Percentiles rank a stretch among this genome's conserved stretches.
Evolutionary conservation across 2,329 filamentous ascomycete species (phyloP).

Genomic region (Cytospora leucostoma): DNA sequence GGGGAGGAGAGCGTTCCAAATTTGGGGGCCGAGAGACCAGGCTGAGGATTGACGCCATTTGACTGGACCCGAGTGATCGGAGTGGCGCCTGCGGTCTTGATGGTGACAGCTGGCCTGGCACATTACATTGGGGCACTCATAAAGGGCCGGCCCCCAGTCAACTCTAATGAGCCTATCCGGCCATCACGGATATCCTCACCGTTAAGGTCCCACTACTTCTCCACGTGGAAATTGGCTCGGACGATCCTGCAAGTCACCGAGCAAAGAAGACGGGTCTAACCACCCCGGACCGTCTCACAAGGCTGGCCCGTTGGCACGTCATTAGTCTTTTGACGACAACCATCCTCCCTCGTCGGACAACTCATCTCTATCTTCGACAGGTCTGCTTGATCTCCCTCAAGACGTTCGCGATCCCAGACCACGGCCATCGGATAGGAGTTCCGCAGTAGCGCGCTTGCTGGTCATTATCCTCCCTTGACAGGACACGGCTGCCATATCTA

Average conservation of each 20-base stretch:
- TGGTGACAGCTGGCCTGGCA: constrained; percentile 7
- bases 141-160: constrained; percentile 1
- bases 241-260: constrained; percentile 22
- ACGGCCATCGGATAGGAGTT: constrained; percentile 13
- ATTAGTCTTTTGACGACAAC: neutral
- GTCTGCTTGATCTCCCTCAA: neutral
- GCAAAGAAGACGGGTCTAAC: neutral
- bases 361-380: neutral
- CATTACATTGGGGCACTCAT: neutral
- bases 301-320: constrained; percentile 23
- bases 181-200: constrained; percentile 5
- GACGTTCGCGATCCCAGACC: neutral
- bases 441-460: neutral
- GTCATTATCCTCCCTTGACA: constrained; percentile 13
- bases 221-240: constrained; percentile 23
- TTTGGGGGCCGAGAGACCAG: neutral
- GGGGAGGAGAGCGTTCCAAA: constrained; percentile 11
- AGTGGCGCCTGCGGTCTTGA: neutral
- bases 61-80: constrained; percentile 1
- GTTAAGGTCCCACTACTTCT: constrained; percentile 2
- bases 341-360: constrained; percentile 4
- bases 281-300: constrained; percentile 12
- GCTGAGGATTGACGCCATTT: constrained; percentile 14
- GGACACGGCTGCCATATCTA: constrained; percentile 1
- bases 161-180: neutral